Conservation (phyloP, 2,329 filamentous ascomycete genomes). For the Colletotrichum horii region DNA sequence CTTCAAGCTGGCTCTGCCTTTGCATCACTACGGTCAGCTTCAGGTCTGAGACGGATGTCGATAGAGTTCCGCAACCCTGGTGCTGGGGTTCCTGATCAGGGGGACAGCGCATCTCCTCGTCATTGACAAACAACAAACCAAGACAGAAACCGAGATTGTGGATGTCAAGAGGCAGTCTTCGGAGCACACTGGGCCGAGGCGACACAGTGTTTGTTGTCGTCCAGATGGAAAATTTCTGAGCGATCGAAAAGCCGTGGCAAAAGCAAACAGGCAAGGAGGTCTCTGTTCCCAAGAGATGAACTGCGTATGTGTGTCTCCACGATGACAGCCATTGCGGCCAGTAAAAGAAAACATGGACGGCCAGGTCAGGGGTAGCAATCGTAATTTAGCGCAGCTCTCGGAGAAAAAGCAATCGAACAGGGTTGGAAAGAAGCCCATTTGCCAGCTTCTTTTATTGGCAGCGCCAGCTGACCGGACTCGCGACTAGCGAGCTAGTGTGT, state of each 20-base stretch:
- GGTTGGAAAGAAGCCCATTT: conserved; percentile 19
- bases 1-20: neutral
- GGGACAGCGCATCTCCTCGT: neutral
- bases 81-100: neutral
- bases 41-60: neutral
- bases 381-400: neutral
- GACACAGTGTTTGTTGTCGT: neutral
- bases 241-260: neutral
- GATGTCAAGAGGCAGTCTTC: neutral
- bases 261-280: neutral
- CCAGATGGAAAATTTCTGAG: neutral
- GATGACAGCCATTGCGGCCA: neutral
- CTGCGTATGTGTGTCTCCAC: neutral
- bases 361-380: neutral
- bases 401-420: conserved; percentile 11
- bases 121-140: neutral
- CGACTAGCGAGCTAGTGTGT: neutral
- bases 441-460: conserved; percentile 16
- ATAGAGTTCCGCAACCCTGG: neutral
- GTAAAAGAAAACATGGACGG: neutral
- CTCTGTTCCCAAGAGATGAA: neutral
- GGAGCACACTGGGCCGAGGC: neutral
- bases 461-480: neutral
- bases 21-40: neutral
- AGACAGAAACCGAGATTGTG: neutral